phyloP scores from a whole-genome alignment of 1,284 basidiomycete species.

The Heterobasidion occidentale region DNA sequence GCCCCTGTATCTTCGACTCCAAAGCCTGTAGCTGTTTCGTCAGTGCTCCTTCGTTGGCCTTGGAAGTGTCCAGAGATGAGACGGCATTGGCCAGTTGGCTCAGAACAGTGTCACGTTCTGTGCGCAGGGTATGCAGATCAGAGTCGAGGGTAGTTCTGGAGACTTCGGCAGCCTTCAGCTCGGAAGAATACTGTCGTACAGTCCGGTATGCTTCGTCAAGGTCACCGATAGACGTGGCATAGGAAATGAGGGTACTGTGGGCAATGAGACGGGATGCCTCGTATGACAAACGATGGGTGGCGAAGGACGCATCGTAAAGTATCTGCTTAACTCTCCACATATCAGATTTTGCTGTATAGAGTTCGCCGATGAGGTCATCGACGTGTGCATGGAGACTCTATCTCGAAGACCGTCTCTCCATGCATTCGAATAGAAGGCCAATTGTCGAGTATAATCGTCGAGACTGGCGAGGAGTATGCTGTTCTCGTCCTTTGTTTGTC shows the following conservation, averaged over 20 bases:
- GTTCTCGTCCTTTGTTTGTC: conserved; percentile 47
- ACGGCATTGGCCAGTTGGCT: conserved; percentile 19
- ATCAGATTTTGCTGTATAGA: not conserved
- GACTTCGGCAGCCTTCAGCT: conserved; percentile 29
- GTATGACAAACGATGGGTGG: conserved; percentile 8
- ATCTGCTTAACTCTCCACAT: not conserved
- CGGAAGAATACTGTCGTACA: conserved; percentile 25
- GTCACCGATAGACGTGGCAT: conserved; percentile 19
- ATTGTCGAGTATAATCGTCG: conserved; percentile 33
- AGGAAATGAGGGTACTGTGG: conserved; percentile 24
- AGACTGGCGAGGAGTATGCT: conserved; percentile 33
- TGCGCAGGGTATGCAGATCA: conserved; percentile 29
- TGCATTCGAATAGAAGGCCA: conserved; percentile 22
- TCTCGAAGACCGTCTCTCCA: conserved; percentile 12
- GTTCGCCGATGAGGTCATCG: conserved; percentile 6
- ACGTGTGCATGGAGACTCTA: not conserved
- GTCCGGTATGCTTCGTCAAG: conserved; percentile 18
- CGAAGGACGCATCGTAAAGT: not conserved
- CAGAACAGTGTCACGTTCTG: conserved; percentile 24
- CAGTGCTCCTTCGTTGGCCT: conserved; percentile 13
- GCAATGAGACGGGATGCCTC: conserved; percentile 25
- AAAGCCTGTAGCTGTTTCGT: conserved; percentile 18
- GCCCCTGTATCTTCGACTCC: conserved; percentile 14
- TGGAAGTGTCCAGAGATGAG: conserved; percentile 19
- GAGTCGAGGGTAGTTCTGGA: conserved; percentile 30